Evolutionary conservation across 2,329 filamentous ascomycete species (phyloP), one percentile per base, ranked within the genome.

Genomic region (Chrysosporium keratinophilum): DNA sequence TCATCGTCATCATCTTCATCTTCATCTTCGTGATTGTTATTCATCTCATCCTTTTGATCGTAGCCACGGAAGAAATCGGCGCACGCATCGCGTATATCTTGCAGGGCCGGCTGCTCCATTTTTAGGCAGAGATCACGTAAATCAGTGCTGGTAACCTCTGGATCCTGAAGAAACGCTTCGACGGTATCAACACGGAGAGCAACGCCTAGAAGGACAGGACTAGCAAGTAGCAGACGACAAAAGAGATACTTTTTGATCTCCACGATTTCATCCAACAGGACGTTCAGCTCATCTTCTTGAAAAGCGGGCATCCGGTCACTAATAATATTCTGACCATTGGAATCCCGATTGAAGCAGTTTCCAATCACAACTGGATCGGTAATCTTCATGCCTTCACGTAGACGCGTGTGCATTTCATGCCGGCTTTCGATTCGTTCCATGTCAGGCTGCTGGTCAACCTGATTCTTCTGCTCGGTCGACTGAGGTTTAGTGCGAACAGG

Each of bases 221-320:
- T 73, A 3, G 71, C 69, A 7, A 78, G 63, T 14, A 77, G 59
- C 7, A 76, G 63, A 40, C 74, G 69, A 56, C 75, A 78, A 53
- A 78, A 75, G 1, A 78, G 60, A 11, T 76, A 65, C 52, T 71
- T 62, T 62, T 77, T 77, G 59, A 78, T 74, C 58, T 77, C 73
- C 11, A 67, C 65, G 33, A 77, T 68, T n/a, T 78, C 72, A 2
- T 65, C 61, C 14, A 75, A 62, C 1, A 77, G 59, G 14, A 60
- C 55, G 31, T 72, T 65, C 19, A 75, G 70, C 55, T 77, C 74
- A 11, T 71, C 67, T 31, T 73, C 69, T 5, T 69, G 64, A 28
- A 76, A 61, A 0, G 69, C 65, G 1, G 70, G 62, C 5, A 70
- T 73, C 39, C 67, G 59, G 10, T 69, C 34, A 57, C 61, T 34